Evolutionary conservation across 2,329 filamentous ascomycete genomes (phyloP).

Genomic region (Neopestalotiopsis clavispora): DNA sequence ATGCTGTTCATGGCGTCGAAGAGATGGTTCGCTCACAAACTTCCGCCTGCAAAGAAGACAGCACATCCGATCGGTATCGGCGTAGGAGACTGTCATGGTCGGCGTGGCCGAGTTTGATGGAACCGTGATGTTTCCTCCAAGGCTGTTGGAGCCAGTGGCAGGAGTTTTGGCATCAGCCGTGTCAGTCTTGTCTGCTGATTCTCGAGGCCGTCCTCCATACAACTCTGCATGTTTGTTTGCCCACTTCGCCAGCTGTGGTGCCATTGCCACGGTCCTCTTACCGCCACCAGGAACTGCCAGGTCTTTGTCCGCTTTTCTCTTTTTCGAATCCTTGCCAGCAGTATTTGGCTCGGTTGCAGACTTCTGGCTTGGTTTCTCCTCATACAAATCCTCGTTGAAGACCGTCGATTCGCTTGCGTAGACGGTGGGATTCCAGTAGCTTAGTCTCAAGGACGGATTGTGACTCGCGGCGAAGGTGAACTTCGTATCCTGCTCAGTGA

Average conservation of each 20-base stretch:
- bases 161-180: slow-evolving; percentile 35
- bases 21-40: slow-evolving; percentile 43
- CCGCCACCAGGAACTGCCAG: slow-evolving; percentile 35
- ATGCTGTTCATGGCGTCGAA: slow-evolving; percentile 49
- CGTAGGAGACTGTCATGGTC: slow-evolving; percentile 60
- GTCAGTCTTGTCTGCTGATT: slow-evolving; percentile 34
- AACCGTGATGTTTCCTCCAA: slow-evolving; percentile 22
- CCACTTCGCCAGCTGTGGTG: slow-evolving; percentile 74
- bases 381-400: slow-evolving; percentile 53
- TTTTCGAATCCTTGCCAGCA: slow-evolving; percentile 37
- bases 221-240: slow-evolving; percentile 72
- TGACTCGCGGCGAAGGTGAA: slow-evolving; percentile 74
- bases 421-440: slow-evolving; percentile 77
- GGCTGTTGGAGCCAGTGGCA: slow-evolving; percentile 30
- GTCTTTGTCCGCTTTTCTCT: slow-evolving; percentile 55
- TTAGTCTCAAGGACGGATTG: slow-evolving; percentile 70
- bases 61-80: slow-evolving; percentile 53
- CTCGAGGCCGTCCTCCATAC: slow-evolving; percentile 54
- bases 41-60: slow-evolving; percentile 49
- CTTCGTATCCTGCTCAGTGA: slow-evolving; percentile 57
- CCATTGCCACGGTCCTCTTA: slow-evolving; percentile 59
- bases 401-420: slow-evolving; percentile 71
- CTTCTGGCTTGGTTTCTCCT: slow-evolving; percentile 43
- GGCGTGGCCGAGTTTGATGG: slow-evolving; percentile 21
- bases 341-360: slow-evolving; percentile 40